Base-by-base conservation (phyloP, 495 filamentous ascomycete genomes). In the Xylaria intraflava region DNA sequence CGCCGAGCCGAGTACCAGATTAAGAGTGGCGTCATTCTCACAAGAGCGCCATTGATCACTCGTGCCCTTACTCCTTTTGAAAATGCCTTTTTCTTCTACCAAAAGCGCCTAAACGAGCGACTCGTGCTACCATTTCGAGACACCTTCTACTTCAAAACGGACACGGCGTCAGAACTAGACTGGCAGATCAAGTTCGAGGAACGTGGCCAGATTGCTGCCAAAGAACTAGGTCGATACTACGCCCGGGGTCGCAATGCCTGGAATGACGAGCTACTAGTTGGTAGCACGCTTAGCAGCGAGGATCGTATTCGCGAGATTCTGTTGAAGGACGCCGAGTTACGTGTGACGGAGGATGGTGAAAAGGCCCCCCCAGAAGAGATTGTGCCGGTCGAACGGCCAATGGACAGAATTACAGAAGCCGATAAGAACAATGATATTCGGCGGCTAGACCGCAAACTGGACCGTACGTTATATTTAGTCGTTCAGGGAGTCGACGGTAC, bases 81-180 rank as follows among this genome's bases (percentile, higher is more conserved):
- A 70, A 85, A 89, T 67, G 77, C 91, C 46, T 96, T 81, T 74
- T 93, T 84, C 76, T 88, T 97, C 68, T 99, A 99, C 75, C 93
- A 99, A 72, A 88, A 89, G 55, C 90, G 93, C 11, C 78, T 99
- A 48, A 95, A 99, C 70, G 93, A 99, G 74, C 89, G 93, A 10
- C 77, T 96, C 27, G 82, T 83, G 10, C 78, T 92, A 8, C 91
- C 92, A 2, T 99, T 99, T 74, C 87, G 85, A 16, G 82, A 86
- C 47, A 90, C 88, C 67, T 93, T 96, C 72, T 99, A 95, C 79
- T 95, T 90, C 85, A 95, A 94, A 77, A 85, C 84, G 57, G 89
- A 86, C 61, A 94, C 91, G 0, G 84, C 89, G 0, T 74, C 80
- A 6, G 89, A 95, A 59, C 73, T 86, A 22, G 93, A 96, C 69